Base-by-base conservation (phyloP, 345 rosid species). In the Corchorus olitorius region DNA sequence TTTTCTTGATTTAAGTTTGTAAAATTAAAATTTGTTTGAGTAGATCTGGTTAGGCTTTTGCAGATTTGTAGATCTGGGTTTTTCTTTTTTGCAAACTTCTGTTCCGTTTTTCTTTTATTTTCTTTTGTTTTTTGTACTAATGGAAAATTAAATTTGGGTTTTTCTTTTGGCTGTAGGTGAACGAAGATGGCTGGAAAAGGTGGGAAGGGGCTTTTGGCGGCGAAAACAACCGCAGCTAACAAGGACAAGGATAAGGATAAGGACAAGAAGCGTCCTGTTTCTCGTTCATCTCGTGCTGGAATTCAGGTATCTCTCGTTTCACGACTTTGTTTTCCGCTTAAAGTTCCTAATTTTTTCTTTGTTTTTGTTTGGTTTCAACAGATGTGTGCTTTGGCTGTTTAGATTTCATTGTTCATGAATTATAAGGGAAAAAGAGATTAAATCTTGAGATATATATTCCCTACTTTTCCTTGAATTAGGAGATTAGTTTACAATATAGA, bases 281-380 rank as follows among this genome's bases (percentile, higher is more conserved):
- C 98, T 74, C 90, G 98, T 49, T 94, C 98, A 35, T 82, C 98
- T 70, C 98, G 98, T 66, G 97, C 98, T 4, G 98, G 98, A 8
- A 92, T 94, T 71, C 97, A 92, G 94, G 98, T 94, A 17, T 14
- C 15, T 37, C 22, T 62, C 37, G 6, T 20, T n/a, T 72, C 55
- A 10, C n/a, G 3, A 4, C 41, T 72, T 35, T 12, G 17, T 37
- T 72, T 72, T 55, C 11, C 17, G 2, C 35, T 5, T 17, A 17
- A 11, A n/a, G 6, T 19, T 11, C 12, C 9, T 55, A 0, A 3
- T 72, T 13, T 27, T n/a, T 11, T 46, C 9, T 4, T 5, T 39
- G 2, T 39, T 7, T 3, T 17, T 69, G 14, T 69, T 17, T 33
- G 43, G 48, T 49, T 33, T 27, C 41, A 50, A 34, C 9, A 16